A percentile compares a stretch with the other conserved stretches of the same genome.
These are phyloP conservation scores for Rhodamnia argentea DNA, from an alignment of 345 rosid genomes.

Conservation along the genomic window DNA sequence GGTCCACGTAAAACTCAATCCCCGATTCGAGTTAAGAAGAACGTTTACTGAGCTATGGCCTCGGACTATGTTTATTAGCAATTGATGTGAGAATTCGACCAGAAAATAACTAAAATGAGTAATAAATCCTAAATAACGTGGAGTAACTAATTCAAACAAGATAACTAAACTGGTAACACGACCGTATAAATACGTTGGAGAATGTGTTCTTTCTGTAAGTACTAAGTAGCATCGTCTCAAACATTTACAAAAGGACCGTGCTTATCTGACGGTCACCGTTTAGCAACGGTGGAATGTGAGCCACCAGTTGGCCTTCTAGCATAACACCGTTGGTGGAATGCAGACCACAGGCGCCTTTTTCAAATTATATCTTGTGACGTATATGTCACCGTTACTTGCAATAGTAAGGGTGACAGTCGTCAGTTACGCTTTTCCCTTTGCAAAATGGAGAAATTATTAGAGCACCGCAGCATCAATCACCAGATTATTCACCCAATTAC, in stretches of 20 bases:
- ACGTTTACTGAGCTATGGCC: not conserved
- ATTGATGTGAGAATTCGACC: not conserved
- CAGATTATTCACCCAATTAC: not conserved
- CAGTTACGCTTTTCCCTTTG: no score
- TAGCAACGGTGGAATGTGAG: no score
- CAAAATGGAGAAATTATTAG: no score
- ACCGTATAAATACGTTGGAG: not conserved
- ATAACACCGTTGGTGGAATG: no score
- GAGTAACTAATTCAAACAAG: not conserved
- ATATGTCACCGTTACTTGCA: no score
- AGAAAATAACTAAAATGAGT: not conserved
- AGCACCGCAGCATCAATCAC: not conserved
- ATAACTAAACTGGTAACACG: not conserved
- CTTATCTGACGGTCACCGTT: no score
- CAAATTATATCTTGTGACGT: no score
- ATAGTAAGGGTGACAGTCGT: no score
- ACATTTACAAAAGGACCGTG: not conserved
- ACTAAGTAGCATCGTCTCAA: not conserved
- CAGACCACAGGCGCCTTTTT: no score
- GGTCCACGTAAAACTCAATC: no score
- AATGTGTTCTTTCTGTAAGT: not conserved
- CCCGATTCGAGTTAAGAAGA: no score
- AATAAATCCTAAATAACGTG: not conserved
- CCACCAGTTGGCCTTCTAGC: no score
- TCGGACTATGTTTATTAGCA: not conserved